Evolutionary conservation across 345 rosid species (phyloP).

Genomic region (Stellera chamaejasme): DNA sequence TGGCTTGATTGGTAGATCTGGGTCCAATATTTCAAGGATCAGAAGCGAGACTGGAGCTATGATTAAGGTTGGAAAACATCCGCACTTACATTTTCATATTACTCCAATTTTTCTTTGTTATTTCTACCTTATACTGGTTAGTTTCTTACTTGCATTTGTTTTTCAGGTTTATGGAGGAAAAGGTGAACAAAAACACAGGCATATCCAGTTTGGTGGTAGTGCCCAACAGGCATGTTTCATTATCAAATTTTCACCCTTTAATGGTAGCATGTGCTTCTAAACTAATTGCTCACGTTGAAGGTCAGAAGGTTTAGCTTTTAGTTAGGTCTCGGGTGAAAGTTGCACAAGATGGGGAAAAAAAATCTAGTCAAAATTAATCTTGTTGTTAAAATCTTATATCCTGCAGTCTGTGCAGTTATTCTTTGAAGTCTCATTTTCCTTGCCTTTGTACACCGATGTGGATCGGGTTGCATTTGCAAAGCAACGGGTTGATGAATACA

Average conservation of each 20-base stretch:
- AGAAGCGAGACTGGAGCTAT: constrained; percentile 59
- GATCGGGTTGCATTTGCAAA: constrained; percentile 59
- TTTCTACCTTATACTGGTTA: constrained; percentile 1
- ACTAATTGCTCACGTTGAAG: too few relatives aligned
- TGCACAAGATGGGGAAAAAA: too few relatives aligned
- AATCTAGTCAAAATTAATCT: too few relatives aligned
- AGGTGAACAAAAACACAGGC: constrained; percentile 50
- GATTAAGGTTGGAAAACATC: constrained; percentile 35
- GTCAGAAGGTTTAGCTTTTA: too few relatives aligned
- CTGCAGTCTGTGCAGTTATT: too few relatives aligned
- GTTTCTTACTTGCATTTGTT: not conserved
- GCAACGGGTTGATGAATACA: constrained; percentile 61
- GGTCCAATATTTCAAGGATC: constrained; percentile 64
- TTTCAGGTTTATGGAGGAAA: constrained; percentile 55
- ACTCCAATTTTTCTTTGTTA: constrained; percentile 2
- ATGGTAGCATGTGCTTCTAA: too few relatives aligned
- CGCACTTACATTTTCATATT: not conserved
- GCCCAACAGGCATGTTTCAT: constrained; percentile 39
- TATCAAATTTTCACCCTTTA: not conserved
- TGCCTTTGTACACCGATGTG: not conserved
- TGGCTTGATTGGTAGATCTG: constrained; percentile 54
- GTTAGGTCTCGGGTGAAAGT: too few relatives aligned
- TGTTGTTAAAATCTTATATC: too few relatives aligned
- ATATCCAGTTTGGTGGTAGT: constrained; percentile 53
- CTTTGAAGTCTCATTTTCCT: too few relatives aligned